Evolutionary conservation across 2,329 filamentous ascomycete species (phyloP), one percentile per base, ranked within the genome.

Genomic region (Fusarium hostae): DNA sequence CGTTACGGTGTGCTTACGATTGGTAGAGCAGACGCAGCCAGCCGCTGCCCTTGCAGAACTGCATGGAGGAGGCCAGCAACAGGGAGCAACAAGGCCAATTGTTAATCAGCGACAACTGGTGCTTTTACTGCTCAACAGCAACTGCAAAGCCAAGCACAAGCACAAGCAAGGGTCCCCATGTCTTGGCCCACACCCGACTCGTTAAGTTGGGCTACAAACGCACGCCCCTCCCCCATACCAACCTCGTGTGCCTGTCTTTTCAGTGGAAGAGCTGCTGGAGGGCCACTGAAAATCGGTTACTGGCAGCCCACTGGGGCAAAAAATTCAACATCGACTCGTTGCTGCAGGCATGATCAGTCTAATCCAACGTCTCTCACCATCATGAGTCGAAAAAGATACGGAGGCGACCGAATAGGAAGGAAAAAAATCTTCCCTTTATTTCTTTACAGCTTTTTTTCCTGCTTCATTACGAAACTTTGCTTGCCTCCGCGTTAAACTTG

Each of bases 11-110:
- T 56, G 71, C 61, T 47, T 57, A 44, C 59, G 52, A 75, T 75
- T 75, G 73, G 73, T 35, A 74, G 68, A 71, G 59, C 62, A 75
- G 69, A 75, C 73, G 73, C 68, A 75, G 66, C 66, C 71, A 74
- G 68, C 73, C 73, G 71, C 73, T 74, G 68, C 73, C 73, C 73
- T 75, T 75, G 73, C 73, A 75, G 73, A 61, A 72, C 16, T 63
- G 51, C 39, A 48, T 59, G 54, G 50, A 55, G 45, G 63, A 59
- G 70, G 70, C 66, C 70, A 71, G 66, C 59, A 59, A 54, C 48
- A 48, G 50, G 56, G 59, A 51, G 45, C 15, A 28, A 34, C 40
- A 40, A 59, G 51, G 50, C 59, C 65, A 69, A 70, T 61, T 65
- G 65, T 30, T 43, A 55, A 56, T 61, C 57, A 48, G 37, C 32